Evolutionary conservation across 441 rosid species (phyloP).

Genomic region (Eutrema salsugineum): DNA sequence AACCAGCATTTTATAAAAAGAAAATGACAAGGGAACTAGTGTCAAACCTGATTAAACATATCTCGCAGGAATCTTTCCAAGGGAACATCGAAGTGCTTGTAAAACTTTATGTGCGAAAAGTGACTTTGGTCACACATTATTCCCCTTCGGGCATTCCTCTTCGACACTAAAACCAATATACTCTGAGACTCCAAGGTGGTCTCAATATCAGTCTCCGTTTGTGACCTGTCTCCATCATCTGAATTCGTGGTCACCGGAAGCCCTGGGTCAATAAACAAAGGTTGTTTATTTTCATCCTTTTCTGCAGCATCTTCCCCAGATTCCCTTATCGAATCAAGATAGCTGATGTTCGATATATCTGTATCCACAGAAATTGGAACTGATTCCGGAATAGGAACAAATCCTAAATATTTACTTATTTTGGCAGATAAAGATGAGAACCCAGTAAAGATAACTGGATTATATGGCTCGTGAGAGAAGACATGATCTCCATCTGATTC

Average conservation of each 20-base stretch:
- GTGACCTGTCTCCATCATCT: conserved; percentile 38
- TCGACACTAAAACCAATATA: conserved; percentile 91
- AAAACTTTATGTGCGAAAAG: conserved; percentile 92
- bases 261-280: conserved; percentile 34
- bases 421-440: conserved; percentile 79
- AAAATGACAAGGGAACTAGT: conserved; percentile 13
- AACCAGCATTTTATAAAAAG: not conserved
- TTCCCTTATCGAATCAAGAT: conserved; percentile 36
- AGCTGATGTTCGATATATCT: conserved; percentile 32
- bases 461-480: conserved; percentile 66
- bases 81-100: conserved; percentile 83
- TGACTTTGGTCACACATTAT: conserved; percentile 87
- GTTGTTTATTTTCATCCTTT: conserved; percentile 34
- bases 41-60: conserved; percentile 82
- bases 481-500: conserved; percentile 40
- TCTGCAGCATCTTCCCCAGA: conserved; percentile 38
- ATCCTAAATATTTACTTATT: conserved; percentile 66
- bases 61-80: conserved; percentile 85
- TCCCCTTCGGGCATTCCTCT: conserved; percentile 63
- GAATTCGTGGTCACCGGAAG: conserved; percentile 27
- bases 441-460: conserved; percentile 72
- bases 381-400: conserved; percentile 41
- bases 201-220: conserved; percentile 44
- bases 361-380: conserved; percentile 38
- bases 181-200: conserved; percentile 60